A percentile compares a stretch with the other conserved stretches of the same genome.
Conservation (phyloP, 1,139 yeast genomes). For the Geotrichum europaeum region DNA sequence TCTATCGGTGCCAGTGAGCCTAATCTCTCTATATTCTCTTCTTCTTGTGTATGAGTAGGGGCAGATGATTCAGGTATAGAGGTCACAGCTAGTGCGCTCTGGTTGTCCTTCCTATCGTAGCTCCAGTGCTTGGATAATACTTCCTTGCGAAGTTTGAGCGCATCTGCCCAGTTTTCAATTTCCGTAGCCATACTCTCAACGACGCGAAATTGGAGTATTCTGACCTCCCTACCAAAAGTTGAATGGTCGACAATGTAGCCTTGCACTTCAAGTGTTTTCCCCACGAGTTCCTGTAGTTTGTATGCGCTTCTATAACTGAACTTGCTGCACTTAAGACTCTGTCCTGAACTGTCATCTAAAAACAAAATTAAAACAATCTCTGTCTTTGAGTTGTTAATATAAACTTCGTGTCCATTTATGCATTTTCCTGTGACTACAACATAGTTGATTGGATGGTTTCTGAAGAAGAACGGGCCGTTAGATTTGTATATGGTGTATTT, state of each 20-base stretch:
- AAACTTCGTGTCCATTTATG: conserved; percentile 1
- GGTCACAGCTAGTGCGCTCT: background rate
- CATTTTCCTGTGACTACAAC: conserved; percentile 26
- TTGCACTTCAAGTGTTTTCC: conserved; percentile 19
- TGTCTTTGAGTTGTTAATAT: conserved; percentile 14
- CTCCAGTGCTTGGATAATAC: conserved; percentile 23
- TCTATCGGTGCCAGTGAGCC: conserved; percentile 8
- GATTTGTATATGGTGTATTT: conserved; percentile 5
- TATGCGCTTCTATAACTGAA: conserved; percentile 7
- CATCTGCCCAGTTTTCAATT: conserved; percentile 19
- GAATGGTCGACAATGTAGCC: conserved; percentile 19
- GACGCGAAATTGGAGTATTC: conserved; percentile 15
- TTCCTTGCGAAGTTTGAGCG: conserved; percentile 16
- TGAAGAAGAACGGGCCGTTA: conserved; percentile 24
- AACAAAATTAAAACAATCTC: conserved; percentile 1
- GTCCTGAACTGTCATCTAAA: conserved; percentile 11
- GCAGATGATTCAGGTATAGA: background rate
- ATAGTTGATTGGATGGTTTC: conserved; percentile 29
- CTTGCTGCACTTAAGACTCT: conserved; percentile 12
- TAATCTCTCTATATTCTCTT: conserved; percentile 8
- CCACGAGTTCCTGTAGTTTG: background rate
- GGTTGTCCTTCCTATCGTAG: background rate
- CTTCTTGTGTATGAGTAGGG: background rate
- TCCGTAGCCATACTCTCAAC: conserved; percentile 9
- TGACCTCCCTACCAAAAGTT: conserved; percentile 17